Evolutionary conservation across 495 filamentous ascomycete genomes (phyloP).

Genomic region (Podospora bellae-mahoneyi): DNA sequence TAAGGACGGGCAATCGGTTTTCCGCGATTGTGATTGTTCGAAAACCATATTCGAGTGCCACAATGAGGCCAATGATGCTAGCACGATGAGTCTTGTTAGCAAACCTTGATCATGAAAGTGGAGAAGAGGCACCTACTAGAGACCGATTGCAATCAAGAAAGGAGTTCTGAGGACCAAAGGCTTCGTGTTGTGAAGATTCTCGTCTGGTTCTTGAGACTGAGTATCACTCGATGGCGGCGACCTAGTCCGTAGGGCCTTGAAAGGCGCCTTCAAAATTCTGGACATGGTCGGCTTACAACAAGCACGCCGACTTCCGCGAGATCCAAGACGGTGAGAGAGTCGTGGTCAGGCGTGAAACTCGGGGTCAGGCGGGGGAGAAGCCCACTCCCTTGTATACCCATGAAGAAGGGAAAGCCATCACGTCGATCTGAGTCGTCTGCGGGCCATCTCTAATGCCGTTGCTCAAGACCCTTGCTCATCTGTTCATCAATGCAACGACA

Average conservation of each 20-base stretch:
- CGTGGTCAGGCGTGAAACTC: neutral
- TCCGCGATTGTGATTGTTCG: neutral
- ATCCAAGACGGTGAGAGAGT: neutral
- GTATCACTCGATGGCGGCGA: neutral
- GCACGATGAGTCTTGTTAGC: neutral
- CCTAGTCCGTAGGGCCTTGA: neutral
- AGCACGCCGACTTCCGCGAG: neutral
- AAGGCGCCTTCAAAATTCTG: neutral
- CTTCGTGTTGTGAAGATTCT: neutral
- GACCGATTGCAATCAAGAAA: neutral
- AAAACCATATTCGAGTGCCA: neutral
- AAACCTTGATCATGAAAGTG: neutral
- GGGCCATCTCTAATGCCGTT: neutral
- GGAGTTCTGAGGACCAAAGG: neutral
- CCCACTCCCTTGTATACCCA: neutral
- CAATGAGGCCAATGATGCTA: neutral
- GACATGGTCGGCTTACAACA: neutral
- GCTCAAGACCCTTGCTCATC: neutral
- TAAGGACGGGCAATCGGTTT: neutral
- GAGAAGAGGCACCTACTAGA: neutral
- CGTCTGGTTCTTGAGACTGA: neutral
- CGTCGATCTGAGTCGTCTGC: neutral
- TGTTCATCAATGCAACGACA: neutral
- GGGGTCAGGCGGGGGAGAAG: neutral
- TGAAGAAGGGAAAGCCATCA: neutral